Evolutionary conservation across 2,329 filamentous ascomycete species (phyloP), one percentile per base, ranked within the genome.

Genomic region (Fusarium newnesense): DNA sequence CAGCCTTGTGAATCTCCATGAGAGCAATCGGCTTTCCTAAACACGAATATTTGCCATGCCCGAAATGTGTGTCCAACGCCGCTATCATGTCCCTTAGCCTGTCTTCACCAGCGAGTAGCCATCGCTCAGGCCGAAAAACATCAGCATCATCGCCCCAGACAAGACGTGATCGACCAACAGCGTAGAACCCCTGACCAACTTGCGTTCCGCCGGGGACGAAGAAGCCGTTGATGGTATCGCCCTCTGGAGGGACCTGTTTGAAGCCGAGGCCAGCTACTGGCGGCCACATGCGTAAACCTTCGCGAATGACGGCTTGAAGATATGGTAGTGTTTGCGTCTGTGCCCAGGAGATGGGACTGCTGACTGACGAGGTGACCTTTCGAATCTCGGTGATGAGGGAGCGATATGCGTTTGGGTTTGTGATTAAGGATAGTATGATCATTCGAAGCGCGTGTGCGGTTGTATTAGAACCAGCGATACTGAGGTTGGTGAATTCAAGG

Each of bases 401-500:
- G 5, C 74, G 59, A 72, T 87, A 85, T 16, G 87, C 82, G 1
- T 73, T 78, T 4, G 81, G 80, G 28, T 85, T 83, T 42, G 85
- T 87, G 43, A 86, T 83, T 44, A 90, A 78, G 65, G 87, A 85
- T 39, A 89, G 83, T 44, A 90, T 65, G 9, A 84, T 87, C 67
- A 85, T 83, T 6, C 88, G 85, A 5, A 90, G 81, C 2, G 85
- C 84, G 0, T 85, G 86, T 0, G 89, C 88, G 0, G 89, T 90
- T 0, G 88, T 89, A 79, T 91, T 89, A 26, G 89, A 89, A 32
- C 89, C 89, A 21, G 88, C 88, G 75, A 90, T 87, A 70, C 86
- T 88, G 46, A 3, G 7, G 1, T 3, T 8, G 42, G 44, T 77
- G 7, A 77, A 15, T 26, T 1, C 10, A 13, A 7, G 7, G 5